Evolutionary conservation across 2,329 filamentous ascomycete species (phyloP), one percentile per base, ranked within the genome.

Genomic region (Penicillium sp.): DNA sequence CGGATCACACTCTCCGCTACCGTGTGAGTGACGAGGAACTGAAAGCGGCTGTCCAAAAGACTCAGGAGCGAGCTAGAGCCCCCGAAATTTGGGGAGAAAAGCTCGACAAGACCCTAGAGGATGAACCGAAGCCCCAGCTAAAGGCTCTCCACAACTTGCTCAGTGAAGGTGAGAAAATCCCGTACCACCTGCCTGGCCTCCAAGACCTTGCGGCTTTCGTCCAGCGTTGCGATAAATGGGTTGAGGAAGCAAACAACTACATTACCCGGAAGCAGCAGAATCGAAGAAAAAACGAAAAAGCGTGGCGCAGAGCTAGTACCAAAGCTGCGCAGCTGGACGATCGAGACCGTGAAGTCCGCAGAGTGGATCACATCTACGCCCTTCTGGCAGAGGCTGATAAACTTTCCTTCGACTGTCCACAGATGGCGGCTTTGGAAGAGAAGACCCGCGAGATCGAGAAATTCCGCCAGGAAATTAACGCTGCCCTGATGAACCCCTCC

Each of bases 231-330:
- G 95, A 96, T 72, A 91, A 95, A 69, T 96, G 95, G 89, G 90
- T 96, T 57, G 94, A 97, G 65, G 92, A 97, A 75, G 94, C 94
- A 59, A 94, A 90, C 65, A 92, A 89, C 68, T 99, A 95, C 77
- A 96, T 92, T 66, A 92, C 94, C 53, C 89, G 94, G 63, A 99
- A 99, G 76, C 92, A 96, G 76, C 92, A 96, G 74, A 95, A 95
- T 67, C 88, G 94, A 57, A 90, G 92, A 55, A 97, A 97, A 74
- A 95, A 88, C 71, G 92, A 96, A 65, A 94, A 90, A 67, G 83
- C 83, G 40, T 94, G 88, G 84, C 88, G 90, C 58, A 87, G 84
- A 64, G 82, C 85, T 49, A 83, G 82, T 62, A 73, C 74, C 46
- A 92, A 88, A 71, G 87, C 85, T 46, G 83, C 88, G 48, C 92